A percentile compares a stretch with the other conserved stretches of the same genome.
Conservation (phyloP, 192 early-diverging fungal species). For the Podila horticola region DNA sequence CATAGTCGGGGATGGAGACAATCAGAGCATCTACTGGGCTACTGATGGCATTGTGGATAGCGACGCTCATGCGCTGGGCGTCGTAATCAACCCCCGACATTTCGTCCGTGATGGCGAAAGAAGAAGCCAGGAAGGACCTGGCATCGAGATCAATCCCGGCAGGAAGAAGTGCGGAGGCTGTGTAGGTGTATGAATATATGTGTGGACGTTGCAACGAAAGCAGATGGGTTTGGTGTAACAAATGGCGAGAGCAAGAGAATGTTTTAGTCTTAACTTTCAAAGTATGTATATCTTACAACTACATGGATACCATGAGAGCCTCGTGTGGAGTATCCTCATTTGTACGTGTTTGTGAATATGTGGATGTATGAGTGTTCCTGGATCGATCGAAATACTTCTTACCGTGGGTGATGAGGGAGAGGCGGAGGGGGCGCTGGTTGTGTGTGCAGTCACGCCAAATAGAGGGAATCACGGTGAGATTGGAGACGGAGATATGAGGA, state of each 20-base stretch:
- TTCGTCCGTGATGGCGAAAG: slow-evolving; percentile 11
- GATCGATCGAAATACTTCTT: neutral
- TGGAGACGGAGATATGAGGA: neutral
- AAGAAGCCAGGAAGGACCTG: neutral
- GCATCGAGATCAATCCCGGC: slow-evolving; percentile 17
- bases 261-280: too few relatives aligned
- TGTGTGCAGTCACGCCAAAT: slow-evolving; percentile 12
- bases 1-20: slow-evolving; percentile 42
- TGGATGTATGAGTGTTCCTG: too few relatives aligned
- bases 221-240: too few relatives aligned
- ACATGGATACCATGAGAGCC: too few relatives aligned
- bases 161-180: slow-evolving; percentile 3
- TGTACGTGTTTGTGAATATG: too few relatives aligned
- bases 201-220: neutral
- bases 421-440: slow-evolving; percentile 3
- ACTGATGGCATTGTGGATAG: slow-evolving; percentile 23
- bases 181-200: neutral
- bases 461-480: neutral
- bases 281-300: too few relatives aligned
- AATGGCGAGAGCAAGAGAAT: neutral
- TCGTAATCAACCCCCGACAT: slow-evolving; percentile 20
- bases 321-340: too few relatives aligned
- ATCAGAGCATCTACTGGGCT: slow-evolving; percentile 26
- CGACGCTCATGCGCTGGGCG: slow-evolving; percentile 6
- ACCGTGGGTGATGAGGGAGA: slow-evolving; percentile 30